These are phyloP conservation scores for Lichina pygmaea DNA, from an alignment of 495 filamentous ascomycete species.

Conservation along the genomic window DNA sequence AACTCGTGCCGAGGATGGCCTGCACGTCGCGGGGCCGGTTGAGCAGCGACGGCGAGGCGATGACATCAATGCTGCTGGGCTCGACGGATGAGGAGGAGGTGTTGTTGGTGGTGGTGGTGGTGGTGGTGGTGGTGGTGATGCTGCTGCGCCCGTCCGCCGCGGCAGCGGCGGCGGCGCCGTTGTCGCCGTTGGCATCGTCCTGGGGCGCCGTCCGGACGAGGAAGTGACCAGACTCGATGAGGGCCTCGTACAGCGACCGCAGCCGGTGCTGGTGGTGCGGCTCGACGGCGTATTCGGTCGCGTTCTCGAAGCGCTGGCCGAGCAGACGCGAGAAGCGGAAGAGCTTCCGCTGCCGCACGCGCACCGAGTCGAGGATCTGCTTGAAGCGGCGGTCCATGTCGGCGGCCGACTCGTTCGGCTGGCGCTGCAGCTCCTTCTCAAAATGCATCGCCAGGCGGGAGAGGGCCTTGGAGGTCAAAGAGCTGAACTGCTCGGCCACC, in stretches of 20 bases:
- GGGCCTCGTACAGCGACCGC: slow-evolving; percentile 46
- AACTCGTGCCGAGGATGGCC: slow-evolving; percentile 65
- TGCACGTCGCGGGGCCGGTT: slow-evolving; percentile 54
- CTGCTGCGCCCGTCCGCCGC: too few relatives aligned
- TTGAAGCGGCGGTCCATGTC: slow-evolving; percentile 97
- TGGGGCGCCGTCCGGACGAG: slow-evolving; percentile 28
- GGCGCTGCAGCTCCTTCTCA: slow-evolving; percentile 63
- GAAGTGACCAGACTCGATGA: slow-evolving; percentile 73
- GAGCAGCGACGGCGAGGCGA: slow-evolving; percentile 58
- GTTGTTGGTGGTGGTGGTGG: too few relatives aligned
- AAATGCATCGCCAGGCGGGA: slow-evolving; percentile 72
- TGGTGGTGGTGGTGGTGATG: too few relatives aligned
- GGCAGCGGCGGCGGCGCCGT: too few relatives aligned
- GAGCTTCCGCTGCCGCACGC: slow-evolving; percentile 72
- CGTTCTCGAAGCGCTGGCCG: slow-evolving; percentile 82
- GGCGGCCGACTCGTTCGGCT: slow-evolving; percentile 50
- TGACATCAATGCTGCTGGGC: slow-evolving; percentile 50
- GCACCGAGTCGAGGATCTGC: slow-evolving; percentile 77
- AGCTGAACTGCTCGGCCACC: slow-evolving; percentile 94
- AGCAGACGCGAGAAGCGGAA: slow-evolving; percentile 70
- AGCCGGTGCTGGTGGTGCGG: slow-evolving; percentile 35
- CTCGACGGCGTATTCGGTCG: slow-evolving; percentile 64
- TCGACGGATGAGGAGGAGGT: slow-evolving; percentile 19
- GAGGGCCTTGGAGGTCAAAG: slow-evolving; percentile 72
- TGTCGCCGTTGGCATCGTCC: too few relatives aligned